These are phyloP conservation scores for Isoetes taiwanensis DNA, from an alignment of 75 land plant genomes.

Conservation along the genomic window DNA sequence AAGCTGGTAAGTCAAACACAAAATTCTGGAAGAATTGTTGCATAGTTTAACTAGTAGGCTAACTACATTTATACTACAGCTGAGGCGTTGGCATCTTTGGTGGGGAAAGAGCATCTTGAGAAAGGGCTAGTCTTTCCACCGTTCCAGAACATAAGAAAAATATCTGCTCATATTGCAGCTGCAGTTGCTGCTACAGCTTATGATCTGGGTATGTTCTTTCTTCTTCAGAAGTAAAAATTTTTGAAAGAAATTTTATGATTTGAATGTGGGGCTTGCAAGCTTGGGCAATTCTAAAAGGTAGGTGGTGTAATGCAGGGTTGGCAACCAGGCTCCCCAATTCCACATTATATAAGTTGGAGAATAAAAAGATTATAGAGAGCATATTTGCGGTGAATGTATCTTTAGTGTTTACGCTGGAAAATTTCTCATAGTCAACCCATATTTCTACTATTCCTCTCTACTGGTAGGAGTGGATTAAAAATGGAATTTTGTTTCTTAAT, in stretches of 20 bases:
- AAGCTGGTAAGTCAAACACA: background rate
- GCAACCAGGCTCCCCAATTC: slow-evolving; percentile 69
- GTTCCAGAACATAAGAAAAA: slow-evolving; percentile 62
- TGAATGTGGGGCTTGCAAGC: background rate
- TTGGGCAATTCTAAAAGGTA: background rate
- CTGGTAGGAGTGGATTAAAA: too few species aligned
- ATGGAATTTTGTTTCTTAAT: too few species aligned
- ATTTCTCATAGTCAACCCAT: too few species aligned
- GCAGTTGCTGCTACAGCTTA: slow-evolving; percentile 71
- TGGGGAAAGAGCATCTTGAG: slow-evolving; percentile 48
- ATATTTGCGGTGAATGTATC: too few species aligned
- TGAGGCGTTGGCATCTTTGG: slow-evolving; percentile 60
- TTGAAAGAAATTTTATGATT: background rate
- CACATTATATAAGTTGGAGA: too few species aligned
- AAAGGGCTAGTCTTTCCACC: slow-evolving; percentile 76
- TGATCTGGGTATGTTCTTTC: slow-evolving; percentile 46
- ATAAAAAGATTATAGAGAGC: too few species aligned
- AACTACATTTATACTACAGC: slow-evolving; percentile 45
- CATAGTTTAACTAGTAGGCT: too few species aligned
- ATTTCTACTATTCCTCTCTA: too few species aligned
- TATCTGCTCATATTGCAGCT: slow-evolving; percentile 82
- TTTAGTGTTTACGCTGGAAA: too few species aligned
- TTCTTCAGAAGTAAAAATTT: background rate
- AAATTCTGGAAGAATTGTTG: background rate
- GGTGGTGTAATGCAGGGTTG: slow-evolving; percentile 35